Evolutionary conservation across 768 basidiomycete species (phyloP).

Genomic region (Xerocomellus dryophilus): DNA sequence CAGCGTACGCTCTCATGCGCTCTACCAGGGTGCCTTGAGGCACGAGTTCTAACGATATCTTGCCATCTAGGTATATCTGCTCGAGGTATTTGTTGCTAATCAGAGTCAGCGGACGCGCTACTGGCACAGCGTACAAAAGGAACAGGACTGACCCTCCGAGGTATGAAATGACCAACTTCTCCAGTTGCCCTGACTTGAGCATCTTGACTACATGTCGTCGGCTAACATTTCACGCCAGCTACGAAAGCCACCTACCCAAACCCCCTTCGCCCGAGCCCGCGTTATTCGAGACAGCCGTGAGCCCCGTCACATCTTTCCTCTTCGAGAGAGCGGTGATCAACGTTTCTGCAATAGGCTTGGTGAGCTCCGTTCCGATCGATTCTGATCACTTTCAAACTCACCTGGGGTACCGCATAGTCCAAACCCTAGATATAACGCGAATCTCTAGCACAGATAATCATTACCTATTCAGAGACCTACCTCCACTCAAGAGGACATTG

Average conservation of each 20-base stretch:
- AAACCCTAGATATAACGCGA: slow-evolving; percentile 54
- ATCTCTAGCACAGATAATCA: background rate
- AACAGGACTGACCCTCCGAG: slow-evolving; percentile 62
- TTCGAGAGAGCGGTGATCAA: slow-evolving; percentile 71
- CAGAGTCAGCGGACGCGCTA: background rate
- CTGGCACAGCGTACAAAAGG: background rate
- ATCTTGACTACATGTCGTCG: slow-evolving; percentile 52
- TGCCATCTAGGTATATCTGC: slow-evolving; percentile 69
- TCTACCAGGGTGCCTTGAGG: slow-evolving; percentile 92
- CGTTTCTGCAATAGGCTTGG: slow-evolving; percentile 50
- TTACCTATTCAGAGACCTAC: slow-evolving; percentile 44
- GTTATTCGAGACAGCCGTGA: slow-evolving; percentile 86
- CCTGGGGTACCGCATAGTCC: slow-evolving; percentile 85
- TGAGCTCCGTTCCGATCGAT: background rate
- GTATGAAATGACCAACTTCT: slow-evolving; percentile 82
- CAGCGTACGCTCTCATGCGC: slow-evolving; percentile 78
- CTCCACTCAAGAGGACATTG: slow-evolving; percentile 72
- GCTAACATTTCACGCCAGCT: background rate
- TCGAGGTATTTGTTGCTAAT: slow-evolving; percentile 81
- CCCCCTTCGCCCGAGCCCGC: slow-evolving; percentile 68
- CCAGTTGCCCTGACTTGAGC: slow-evolving; percentile 67
- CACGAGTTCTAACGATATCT: slow-evolving; percentile 81
- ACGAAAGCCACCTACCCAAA: slow-evolving; percentile 45
- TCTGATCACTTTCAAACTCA: slow-evolving; percentile 24
- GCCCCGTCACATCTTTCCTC: slow-evolving; percentile 61